These are phyloP conservation scores for Chrysosporium queenslandicum DNA, from an alignment of 2,329 filamentous ascomycete species.

Conservation along the genomic window DNA sequence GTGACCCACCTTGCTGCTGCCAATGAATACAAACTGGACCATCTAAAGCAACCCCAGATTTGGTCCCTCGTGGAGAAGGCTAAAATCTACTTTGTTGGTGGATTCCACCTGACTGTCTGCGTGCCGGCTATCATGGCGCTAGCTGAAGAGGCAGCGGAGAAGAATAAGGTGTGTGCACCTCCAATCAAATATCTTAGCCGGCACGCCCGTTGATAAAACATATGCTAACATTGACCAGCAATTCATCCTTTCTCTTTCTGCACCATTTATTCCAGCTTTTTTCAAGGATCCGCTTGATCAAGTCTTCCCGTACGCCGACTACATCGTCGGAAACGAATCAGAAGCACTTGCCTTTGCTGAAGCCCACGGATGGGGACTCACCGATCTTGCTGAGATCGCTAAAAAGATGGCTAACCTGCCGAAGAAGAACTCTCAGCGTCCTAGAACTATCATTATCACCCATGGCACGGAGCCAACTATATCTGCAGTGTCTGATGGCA, in stretches of 20 bases:
- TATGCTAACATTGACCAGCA: slow-evolving; percentile 33
- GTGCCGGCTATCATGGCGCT: slow-evolving; percentile 82
- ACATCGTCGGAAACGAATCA: slow-evolving; percentile 92
- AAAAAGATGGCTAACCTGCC: slow-evolving; percentile 75
- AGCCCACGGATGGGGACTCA: slow-evolving; percentile 62
- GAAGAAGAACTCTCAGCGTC: slow-evolving; percentile 80
- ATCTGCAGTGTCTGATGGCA: slow-evolving; percentile 61
- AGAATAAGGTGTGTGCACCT: slow-evolving; percentile 61
- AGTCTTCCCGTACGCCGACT: slow-evolving; percentile 85
- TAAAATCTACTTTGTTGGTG: slow-evolving; percentile 83
- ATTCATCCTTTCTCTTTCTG: slow-evolving; percentile 84
- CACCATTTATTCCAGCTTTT: slow-evolving; percentile 92
- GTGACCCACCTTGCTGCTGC: slow-evolving; percentile 91
- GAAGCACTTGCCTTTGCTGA: slow-evolving; percentile 83
- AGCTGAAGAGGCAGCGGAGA: slow-evolving; percentile 73
- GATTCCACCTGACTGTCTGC: slow-evolving; percentile 95
- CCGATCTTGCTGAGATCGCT: slow-evolving; percentile 74
- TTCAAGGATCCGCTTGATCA: slow-evolving; percentile 93
- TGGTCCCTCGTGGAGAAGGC: slow-evolving; percentile 87
- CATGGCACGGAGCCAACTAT: slow-evolving; percentile 89
- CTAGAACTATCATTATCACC: slow-evolving; percentile 81
- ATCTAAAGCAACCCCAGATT: slow-evolving; percentile 81
- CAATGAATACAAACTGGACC: slow-evolving; percentile 92
- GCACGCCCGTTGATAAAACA: no score
- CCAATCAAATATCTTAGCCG: no score